Base-by-base conservation (phyloP, 305 asterid species). In the Rubia peregrina region DNA sequence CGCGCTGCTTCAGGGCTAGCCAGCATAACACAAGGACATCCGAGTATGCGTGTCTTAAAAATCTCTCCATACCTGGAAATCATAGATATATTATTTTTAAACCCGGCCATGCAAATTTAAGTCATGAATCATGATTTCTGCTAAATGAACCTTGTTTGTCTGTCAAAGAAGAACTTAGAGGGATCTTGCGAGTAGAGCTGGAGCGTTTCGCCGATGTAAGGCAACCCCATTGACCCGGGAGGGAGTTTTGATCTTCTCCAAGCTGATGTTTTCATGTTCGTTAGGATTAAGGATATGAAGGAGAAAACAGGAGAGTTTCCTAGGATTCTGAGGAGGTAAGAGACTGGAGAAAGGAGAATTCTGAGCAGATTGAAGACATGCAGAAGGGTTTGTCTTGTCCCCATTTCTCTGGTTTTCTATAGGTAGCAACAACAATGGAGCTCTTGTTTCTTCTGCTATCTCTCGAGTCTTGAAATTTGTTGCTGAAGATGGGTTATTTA, bases 181-280 rank as follows among this genome's bases (percentile, higher is more conserved):
- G 98, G 98, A 70, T 89, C 75, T 80, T 89, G 95, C 71, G 95
- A 84, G 78, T 92, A 92, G 73, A 92, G 92, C 7, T 82, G 91
- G 68, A 86, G 87, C 61, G 98, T 92, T 83, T 92, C 95, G 70
- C 98, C 98, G 22, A 89, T 63, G 73, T 76, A 81, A 49, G 97
- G 97, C 95, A 90, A 89, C 4, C 98, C 98, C 97, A 89, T 78
- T 46, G 98, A 90, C 17, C 98, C 98, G 4, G 98, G 98, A 40
- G 98, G 96, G 68, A 90, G 90, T 66, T 73, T 82, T 10, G 64
- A 41, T 65, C 62, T 81, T 14, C 41, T 71, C 59, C 72, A 42
- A 1, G 59, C 59, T 51, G 59, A n/a, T 68, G 41, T 9, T 69
- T 44, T 12, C 77, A 71, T 72, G 24, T 80, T 68, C 78, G 71